Conservation (phyloP, 2,329 filamentous ascomycete species). For the Ophiostoma novo-ulmi region DNA sequence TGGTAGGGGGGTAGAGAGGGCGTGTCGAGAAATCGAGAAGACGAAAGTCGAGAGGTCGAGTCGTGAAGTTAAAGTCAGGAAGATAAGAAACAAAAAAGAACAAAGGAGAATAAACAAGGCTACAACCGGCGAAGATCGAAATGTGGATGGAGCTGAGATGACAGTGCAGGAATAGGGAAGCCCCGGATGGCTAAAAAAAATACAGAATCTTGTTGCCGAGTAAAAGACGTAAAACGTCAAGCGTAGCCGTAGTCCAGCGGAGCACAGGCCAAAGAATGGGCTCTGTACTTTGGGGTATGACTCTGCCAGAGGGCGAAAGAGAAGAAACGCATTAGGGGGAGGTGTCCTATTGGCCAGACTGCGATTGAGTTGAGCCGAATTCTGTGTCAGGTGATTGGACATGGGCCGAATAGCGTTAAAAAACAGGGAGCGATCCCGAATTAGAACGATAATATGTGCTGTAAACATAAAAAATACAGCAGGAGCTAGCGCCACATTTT, state of each 20-base stretch:
- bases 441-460: not conserved
- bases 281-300: not conserved
- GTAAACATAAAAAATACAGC: not conserved
- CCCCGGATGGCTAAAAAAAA: constrained; percentile 17
- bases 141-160: not conserved
- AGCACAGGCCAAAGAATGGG: not conserved
- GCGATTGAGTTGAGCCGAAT: constrained; percentile 16
- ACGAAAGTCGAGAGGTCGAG: not conserved
- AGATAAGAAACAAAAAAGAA: not conserved
- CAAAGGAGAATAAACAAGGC: not conserved
- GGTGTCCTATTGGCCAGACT: constrained; percentile 17
- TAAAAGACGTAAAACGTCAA: constrained; percentile 10
- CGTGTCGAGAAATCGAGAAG: not conserved
- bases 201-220: constrained; percentile 17
- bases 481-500: constrained; percentile 18
- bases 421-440: not conserved
- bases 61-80: not conserved
- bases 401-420: constrained; percentile 7
- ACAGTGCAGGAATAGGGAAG: constrained; percentile 14
- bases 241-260: constrained; percentile 2
- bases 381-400: constrained; percentile 8
- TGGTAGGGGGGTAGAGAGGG: not conserved
- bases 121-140: not conserved
- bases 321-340: constrained; percentile 14
- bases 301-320: not conserved